A percentile compares a stretch with the other conserved stretches of the same genome.
These are phyloP conservation scores for Melocanna baccifera DNA, from an alignment of 176 grass and related monocot genomes.

Conservation along the genomic window DNA sequence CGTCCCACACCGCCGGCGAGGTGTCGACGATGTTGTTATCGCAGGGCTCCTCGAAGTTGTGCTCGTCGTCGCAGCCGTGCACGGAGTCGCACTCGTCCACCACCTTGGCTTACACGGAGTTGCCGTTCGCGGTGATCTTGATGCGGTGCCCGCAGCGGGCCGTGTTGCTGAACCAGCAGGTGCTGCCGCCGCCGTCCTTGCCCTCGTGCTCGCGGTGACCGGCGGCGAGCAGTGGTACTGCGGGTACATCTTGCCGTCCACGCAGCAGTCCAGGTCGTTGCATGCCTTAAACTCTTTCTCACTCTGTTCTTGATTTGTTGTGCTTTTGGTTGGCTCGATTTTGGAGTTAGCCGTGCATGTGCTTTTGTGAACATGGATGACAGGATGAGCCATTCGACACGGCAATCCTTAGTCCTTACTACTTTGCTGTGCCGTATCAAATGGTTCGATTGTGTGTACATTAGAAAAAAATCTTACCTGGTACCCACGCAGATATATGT, in stretches of 20 bases:
- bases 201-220: background rate
- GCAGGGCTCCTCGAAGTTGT: conserved; percentile 23
- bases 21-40: conserved; percentile 5
- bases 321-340: too few species aligned
- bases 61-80: background rate
- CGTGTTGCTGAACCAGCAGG: conserved; percentile 3
- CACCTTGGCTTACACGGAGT: conserved; percentile 20
- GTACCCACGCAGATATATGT: too few species aligned
- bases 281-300: too few species aligned
- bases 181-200: conserved; percentile 11
- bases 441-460: too few species aligned
- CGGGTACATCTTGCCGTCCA: conserved; percentile 22
- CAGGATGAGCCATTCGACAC: background rate
- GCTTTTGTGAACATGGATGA: background rate
- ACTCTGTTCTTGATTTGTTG: background rate
- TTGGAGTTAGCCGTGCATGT: background rate
- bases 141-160: background rate
- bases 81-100: conserved; percentile 43
- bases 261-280: conserved; percentile 27
- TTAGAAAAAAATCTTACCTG: too few species aligned
- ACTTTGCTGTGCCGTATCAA: too few species aligned
- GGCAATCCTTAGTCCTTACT: background rate
- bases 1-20: background rate
- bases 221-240: conserved; percentile 32
- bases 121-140: conserved; percentile 5